These are phyloP conservation scores for Phytophthora capsici DNA, from an alignment of 352 stramenopile species.

Conservation along the genomic window DNA sequence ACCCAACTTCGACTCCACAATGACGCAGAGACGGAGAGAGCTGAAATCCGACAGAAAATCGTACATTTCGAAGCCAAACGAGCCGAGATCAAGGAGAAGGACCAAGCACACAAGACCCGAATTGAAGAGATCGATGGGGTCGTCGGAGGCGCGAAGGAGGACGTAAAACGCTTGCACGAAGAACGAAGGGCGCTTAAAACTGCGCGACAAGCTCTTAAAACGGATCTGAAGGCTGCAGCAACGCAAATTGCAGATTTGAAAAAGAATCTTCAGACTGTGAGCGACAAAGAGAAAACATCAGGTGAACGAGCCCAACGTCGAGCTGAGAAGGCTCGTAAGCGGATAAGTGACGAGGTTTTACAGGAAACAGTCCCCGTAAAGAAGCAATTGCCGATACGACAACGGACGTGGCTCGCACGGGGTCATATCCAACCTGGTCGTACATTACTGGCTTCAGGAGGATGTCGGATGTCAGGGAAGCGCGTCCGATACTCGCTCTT, in stretches of 20 bases:
- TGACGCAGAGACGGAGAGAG: constrained; percentile 14
- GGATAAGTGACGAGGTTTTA: constrained; percentile 26
- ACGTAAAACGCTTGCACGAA: constrained; percentile 40
- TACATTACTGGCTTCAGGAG: constrained; percentile 30
- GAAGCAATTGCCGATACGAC: constrained; percentile 3
- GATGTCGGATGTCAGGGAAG: constrained; percentile 28
- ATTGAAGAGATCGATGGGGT: constrained; percentile 69
- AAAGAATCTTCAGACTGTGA: constrained; percentile 21
- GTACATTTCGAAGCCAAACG: constrained; percentile 26
- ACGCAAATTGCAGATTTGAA: constrained; percentile 30
- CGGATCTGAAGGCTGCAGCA: constrained; percentile 41
- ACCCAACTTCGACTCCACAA: constrained; percentile 25
- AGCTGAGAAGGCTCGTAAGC: constrained; percentile 26
- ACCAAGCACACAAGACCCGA: constrained; percentile 43
- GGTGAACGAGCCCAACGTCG: constrained; percentile 31
- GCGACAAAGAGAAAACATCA: constrained; percentile 38
- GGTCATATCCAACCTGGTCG: constrained; percentile 28
- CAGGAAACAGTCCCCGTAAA: constrained; percentile 2
- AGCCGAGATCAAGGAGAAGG: constrained; percentile 29
- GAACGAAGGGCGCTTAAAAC: constrained; percentile 50
- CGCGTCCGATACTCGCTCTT: constrained; percentile 46
- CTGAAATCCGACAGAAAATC: constrained; percentile 25
- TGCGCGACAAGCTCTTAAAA: constrained; percentile 51
- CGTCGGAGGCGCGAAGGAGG: constrained; percentile 35
- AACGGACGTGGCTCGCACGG: constrained; percentile 39